Evolutionary conservation across 495 filamentous ascomycete species (phyloP).

Genomic region (Hypomontagnella monticulosa): DNA sequence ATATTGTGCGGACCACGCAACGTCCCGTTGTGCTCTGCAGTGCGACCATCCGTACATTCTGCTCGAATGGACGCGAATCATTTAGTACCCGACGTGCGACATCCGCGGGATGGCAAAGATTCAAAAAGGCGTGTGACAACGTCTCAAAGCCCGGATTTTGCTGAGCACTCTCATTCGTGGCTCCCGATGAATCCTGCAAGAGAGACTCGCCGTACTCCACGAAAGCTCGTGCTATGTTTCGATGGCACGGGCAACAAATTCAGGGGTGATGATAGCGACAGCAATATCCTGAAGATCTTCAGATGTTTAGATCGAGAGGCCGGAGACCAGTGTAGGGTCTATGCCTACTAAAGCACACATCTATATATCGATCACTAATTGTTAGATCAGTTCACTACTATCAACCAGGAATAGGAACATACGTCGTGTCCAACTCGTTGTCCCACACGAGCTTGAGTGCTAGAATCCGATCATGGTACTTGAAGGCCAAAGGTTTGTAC

Average conservation of each 20-base stretch:
- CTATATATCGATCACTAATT: conserved; percentile 18
- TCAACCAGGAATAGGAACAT: conserved; percentile 86
- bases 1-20: neutral
- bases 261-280: conserved; percentile 79
- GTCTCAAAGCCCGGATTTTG: conserved; percentile 3
- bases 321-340: conserved; percentile 59
- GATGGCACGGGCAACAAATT: conserved; percentile 94
- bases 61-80: conserved; percentile 30
- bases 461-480: conserved; percentile 76
- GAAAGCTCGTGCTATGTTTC: conserved; percentile 80
- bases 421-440: conserved; percentile 73
- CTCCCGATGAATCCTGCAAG: conserved; percentile 23
- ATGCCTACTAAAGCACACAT: neutral
- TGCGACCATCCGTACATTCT: neutral
- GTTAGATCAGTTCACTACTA: conserved; percentile 68
- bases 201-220: conserved; percentile 34
- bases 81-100: conserved; percentile 7
- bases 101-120: neutral
- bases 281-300: conserved; percentile 91
- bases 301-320: conserved; percentile 67
- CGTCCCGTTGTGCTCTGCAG: neutral
- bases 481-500: conserved; percentile 85
- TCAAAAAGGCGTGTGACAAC: conserved; percentile 23
- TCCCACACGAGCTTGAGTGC: conserved; percentile 71
- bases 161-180: neutral